Conservation (phyloP, 257 asterid genomes). For the Linaria vulgaris region DNA sequence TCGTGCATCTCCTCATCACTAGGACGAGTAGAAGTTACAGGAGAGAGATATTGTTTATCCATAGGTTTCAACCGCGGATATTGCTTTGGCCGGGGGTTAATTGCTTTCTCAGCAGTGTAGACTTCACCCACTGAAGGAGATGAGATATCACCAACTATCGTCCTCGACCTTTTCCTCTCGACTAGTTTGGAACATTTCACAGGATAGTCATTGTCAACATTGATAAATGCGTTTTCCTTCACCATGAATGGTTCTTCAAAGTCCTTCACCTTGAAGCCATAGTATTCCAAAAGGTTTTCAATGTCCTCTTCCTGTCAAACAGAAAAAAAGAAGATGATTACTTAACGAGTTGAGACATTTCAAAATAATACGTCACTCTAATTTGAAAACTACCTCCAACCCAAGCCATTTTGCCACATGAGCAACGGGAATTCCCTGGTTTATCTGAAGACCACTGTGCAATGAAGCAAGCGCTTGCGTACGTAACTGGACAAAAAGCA, state of each 20-base stretch:
- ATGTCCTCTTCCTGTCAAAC: conserved; percentile 77
- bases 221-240: conserved; percentile 72
- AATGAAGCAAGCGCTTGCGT: conserved; percentile 93
- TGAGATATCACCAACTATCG: conserved; percentile 60
- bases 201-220: conserved; percentile 75
- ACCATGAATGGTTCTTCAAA: conserved; percentile 97
- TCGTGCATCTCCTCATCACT: conserved; percentile 62
- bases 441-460: conserved; percentile 83
- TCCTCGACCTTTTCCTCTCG: conserved; percentile 62
- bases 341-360: conserved; percentile 20
- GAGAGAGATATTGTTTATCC: conserved; percentile 28
- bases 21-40: conserved; percentile 39
- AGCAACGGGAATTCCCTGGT: conserved; percentile 87
- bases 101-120: conserved; percentile 33
- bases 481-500: conserved; percentile 63
- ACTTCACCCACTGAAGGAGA: conserved; percentile 43
- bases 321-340: conserved; percentile 15
- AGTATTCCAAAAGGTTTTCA: conserved; percentile 68
- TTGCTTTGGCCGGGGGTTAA: conserved; percentile 32
- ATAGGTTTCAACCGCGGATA: conserved; percentile 34
- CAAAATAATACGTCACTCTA: conserved; percentile 18
- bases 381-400: conserved; percentile 69
- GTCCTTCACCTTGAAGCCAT: conserved; percentile 79
- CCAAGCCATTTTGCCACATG: conserved; percentile 90
- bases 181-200: conserved; percentile 87